Conservation (phyloP, 441 rosid genomes). For the Brassica hybrid region DNA sequence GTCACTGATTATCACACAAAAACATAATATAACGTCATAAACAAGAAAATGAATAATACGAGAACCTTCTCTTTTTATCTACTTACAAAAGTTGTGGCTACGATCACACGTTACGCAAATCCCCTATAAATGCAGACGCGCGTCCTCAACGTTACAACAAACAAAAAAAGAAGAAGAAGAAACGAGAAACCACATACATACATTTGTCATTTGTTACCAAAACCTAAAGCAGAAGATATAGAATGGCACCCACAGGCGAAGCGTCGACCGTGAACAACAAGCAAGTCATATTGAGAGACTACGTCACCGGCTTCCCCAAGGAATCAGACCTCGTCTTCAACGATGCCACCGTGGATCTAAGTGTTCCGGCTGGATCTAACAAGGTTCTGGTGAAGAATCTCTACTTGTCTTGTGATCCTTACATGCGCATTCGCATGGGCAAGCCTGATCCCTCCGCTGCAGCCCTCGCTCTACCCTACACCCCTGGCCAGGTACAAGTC, state of each 20-base stretch:
- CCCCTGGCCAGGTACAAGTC: slow-evolving; percentile 36
- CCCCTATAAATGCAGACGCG: slow-evolving; percentile 20
- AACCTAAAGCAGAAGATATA: background rate
- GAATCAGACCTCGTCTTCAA: slow-evolving; percentile 49
- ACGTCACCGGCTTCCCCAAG: slow-evolving; percentile 43
- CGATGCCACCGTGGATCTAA: slow-evolving; percentile 38
- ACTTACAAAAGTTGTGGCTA: background rate
- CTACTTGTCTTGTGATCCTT: slow-evolving; percentile 66
- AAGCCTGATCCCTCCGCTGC: slow-evolving; percentile 38
- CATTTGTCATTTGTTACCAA: no score
- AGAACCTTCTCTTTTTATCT: background rate
- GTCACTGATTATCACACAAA: slow-evolving; percentile 22
- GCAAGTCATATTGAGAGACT: slow-evolving; percentile 44
- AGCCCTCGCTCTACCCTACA: slow-evolving; percentile 30
- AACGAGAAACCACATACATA: no score
- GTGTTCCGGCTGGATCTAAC: slow-evolving; percentile 43
- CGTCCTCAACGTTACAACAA: background rate
- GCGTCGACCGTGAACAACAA: slow-evolving; percentile 35
- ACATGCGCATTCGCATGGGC: slow-evolving; percentile 58
- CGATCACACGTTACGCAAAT: slow-evolving; percentile 11
- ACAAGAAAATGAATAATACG: background rate
- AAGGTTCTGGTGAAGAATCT: slow-evolving; percentile 53
- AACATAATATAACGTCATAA: background rate
- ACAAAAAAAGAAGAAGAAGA: background rate
- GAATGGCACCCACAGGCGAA: slow-evolving; percentile 18